phyloP scores from a whole-genome alignment of 2,329 filamentous ascomycete species.

The Aspergillus terreus region DNA sequence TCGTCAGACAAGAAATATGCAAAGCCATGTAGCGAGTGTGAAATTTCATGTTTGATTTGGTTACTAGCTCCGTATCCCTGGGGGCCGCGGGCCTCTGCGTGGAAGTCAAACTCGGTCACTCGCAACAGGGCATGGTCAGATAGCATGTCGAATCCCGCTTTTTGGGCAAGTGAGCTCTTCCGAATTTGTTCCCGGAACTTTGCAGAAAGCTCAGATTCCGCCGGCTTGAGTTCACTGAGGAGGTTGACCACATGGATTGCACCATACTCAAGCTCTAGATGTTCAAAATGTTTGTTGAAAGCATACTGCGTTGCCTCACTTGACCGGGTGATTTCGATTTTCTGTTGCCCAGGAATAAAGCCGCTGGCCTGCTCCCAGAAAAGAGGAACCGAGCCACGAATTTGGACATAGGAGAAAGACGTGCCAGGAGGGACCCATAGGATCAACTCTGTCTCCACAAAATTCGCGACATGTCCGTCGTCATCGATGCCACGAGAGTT shows the following conservation, averaged over 20 bases:
- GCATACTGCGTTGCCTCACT: conserved; percentile 87
- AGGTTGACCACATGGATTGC: conserved; percentile 91
- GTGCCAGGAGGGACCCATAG: conserved; percentile 76
- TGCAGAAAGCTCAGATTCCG: conserved; percentile 77
- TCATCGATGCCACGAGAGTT: conserved; percentile 98
- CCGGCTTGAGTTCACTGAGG: conserved; percentile 82
- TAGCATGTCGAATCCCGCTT: conserved; percentile 48
- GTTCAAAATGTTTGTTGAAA: conserved; percentile 91
- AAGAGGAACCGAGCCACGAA: conserved; percentile 86
- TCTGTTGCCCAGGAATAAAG: conserved; percentile 86
- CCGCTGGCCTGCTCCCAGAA: conserved; percentile 96
- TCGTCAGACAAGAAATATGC: conserved; percentile 88
- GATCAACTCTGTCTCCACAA: conserved; percentile 94
- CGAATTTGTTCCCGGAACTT: conserved; percentile 75
- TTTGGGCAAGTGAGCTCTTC: conserved; percentile 66
- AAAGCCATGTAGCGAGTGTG: conserved; percentile 77
- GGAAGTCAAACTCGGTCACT: conserved; percentile 91
- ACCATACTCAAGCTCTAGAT: conserved; percentile 81
- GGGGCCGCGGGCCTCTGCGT: conserved; percentile 84
- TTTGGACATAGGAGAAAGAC: conserved; percentile 89
- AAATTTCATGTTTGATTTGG: conserved; percentile 74
- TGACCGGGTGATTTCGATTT: conserved; percentile 86
- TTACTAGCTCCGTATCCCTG: conserved; percentile 87
- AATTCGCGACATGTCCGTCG: conserved; percentile 95
- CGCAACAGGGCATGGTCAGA: conserved; percentile 71